A percentile compares a stretch with the other conserved stretches of the same genome.
These are phyloP conservation scores for Trichoderma sp. DNA, from an alignment of 2,329 filamentous ascomycete genomes.

Conservation along the genomic window DNA sequence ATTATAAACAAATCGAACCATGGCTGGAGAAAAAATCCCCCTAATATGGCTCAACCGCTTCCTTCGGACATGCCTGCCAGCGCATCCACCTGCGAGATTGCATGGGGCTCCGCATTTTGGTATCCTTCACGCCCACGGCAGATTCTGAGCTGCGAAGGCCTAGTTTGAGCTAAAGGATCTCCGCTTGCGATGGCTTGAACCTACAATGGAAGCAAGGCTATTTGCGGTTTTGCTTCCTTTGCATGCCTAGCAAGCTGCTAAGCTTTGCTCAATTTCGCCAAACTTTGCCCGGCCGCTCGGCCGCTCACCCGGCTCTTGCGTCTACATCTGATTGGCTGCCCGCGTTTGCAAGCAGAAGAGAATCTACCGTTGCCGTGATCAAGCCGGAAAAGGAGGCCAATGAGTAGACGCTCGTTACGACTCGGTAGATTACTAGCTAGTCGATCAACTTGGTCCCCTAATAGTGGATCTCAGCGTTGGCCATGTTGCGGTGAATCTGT, in stretches of 20 bases:
- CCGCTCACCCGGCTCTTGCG: neutral
- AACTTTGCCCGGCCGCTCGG: neutral
- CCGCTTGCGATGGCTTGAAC: constrained; percentile 2
- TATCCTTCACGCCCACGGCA: constrained; percentile 2
- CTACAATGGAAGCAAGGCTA: neutral
- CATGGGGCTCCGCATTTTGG: constrained; percentile 17
- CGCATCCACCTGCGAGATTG: constrained; percentile 18
- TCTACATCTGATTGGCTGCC: neutral
- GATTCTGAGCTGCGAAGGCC: neutral
- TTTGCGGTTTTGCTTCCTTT: neutral
- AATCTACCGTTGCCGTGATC: neutral
- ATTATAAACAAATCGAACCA: constrained; percentile 8
- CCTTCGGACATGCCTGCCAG: constrained; percentile 8
- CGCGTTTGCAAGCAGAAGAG: neutral
- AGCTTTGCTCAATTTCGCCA: neutral
- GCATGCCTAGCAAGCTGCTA: neutral
- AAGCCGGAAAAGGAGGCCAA: constrained; percentile 6
- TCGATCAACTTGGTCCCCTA: constrained; percentile 9
- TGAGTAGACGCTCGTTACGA: neutral
- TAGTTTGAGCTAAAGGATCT: neutral
- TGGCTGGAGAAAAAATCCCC: constrained; percentile 3
- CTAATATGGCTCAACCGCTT: constrained; percentile 11
- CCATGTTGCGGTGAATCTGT: constrained; percentile 16
- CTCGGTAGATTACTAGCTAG: neutral
- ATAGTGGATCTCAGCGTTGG: constrained; percentile 3